Base-by-base conservation (phyloP, 2,329 filamentous ascomycete species). In the Xylariaceae sp. region DNA sequence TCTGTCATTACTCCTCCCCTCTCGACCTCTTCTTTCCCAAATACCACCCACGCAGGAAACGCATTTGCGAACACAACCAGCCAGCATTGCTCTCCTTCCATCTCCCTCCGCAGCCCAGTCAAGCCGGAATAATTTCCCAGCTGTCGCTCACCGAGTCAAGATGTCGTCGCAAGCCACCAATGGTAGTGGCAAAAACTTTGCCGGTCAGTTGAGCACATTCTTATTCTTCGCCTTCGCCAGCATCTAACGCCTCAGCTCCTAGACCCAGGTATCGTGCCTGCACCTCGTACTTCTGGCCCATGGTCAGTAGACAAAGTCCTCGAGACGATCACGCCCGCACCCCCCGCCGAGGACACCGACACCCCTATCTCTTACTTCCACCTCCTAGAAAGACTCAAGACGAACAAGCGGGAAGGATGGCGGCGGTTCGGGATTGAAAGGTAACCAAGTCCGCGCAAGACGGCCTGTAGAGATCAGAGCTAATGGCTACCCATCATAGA, bases 401-500 rank as follows among this genome's bases (percentile, higher is more conserved):
- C 91, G 7, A 96, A 89, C 54, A 95, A 95, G 70, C 87, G 94
- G 53, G 94, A 96, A 71, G 94, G 94, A 57, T 99, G 94, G 94
- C 82, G 88, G 48, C 83, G 94, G 35, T 96, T 96, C 66, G 84
- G 83, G 36, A 90, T 99, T 59, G 59, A 72, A 2, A 70, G 75
- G 81, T 83, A 65, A 38, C 5, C 19, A 35, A 31, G 9, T n/a
- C 17, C 17, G 9, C 9, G 15, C 11, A 22, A 32, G 9, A 22
- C 12, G 14, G 18, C 17, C 2, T 5, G n/a, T 14, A 7, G 5
- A 22, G 15, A 31, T 19, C 18, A 2, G 32, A n/a, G 44, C 52
- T 53, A 22, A 41, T 50, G 27, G 18, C 5, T 11, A 31, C 36
- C 15, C 27, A 11, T 10, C 19, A 6, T 55, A 84, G 79, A 50